These are phyloP conservation scores for Quercus ilex DNA, from an alignment of 306 rosid genomes.

Conservation along the genomic window DNA sequence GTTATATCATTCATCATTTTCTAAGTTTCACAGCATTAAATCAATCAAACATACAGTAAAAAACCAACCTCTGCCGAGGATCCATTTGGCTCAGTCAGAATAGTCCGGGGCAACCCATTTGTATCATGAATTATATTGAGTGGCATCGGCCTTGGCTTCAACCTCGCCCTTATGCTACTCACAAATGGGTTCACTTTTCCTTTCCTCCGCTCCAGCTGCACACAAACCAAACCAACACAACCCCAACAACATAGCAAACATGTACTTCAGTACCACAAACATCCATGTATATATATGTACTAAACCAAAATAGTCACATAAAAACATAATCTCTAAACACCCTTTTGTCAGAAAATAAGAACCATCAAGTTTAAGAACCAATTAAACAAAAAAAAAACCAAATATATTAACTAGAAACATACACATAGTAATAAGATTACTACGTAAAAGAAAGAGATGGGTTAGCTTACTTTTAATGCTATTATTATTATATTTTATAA, in stretches of 20 bases:
- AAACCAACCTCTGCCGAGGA: slow-evolving; percentile 66
- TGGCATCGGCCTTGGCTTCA: slow-evolving; percentile 46
- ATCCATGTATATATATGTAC: neutral
- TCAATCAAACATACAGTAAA: neutral
- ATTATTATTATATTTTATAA: neutral
- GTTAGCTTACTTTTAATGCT: slow-evolving; percentile 17
- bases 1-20: neutral
- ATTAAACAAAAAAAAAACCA: neutral
- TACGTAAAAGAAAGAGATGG: neutral
- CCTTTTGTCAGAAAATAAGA: neutral
- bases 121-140: slow-evolving; percentile 42
- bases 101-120: slow-evolving; percentile 50
- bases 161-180: slow-evolving; percentile 27
- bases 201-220: slow-evolving; percentile 47
- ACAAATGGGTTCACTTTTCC: slow-evolving; percentile 47
- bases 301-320: neutral
- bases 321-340: slow-evolving; percentile 7
- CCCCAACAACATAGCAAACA: slow-evolving; percentile 9
- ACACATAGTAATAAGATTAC: neutral
- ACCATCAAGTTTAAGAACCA: neutral
- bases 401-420: neutral
- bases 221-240: slow-evolving; percentile 19
- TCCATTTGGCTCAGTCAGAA: slow-evolving; percentile 60
- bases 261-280: neutral
- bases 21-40: slow-evolving; percentile 10